These are phyloP conservation scores for Daldinia decipiens DNA, from an alignment of 495 filamentous ascomycete genomes.

Conservation along the genomic window DNA sequence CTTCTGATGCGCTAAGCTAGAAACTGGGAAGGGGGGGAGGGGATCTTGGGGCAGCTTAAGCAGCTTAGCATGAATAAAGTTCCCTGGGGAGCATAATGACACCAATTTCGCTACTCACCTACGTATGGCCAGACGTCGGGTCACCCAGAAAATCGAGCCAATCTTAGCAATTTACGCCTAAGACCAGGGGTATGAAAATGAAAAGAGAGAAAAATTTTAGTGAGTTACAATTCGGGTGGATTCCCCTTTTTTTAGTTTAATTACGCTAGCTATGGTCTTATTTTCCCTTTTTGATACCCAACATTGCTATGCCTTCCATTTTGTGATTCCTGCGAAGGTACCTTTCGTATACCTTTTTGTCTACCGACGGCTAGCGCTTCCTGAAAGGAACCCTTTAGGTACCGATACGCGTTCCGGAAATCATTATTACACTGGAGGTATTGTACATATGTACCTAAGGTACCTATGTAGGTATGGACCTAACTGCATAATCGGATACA, in stretches of 20 bases:
- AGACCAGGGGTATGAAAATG: conserved; percentile 32
- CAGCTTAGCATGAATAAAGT: conserved; percentile 42
- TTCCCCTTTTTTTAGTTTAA: conserved; percentile 44
- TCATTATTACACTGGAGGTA: neutral
- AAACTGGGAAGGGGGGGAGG: conserved; percentile 13
- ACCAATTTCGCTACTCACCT: conserved; percentile 41
- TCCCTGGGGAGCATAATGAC: conserved; percentile 39
- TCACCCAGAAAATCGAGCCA: conserved; percentile 34
- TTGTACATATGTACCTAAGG: no score
- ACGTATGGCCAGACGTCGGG: conserved; percentile 38
- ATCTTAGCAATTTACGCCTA: conserved; percentile 45
- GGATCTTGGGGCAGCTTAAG: conserved; percentile 6
- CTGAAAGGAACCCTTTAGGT: neutral
- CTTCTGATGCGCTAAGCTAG: conserved; percentile 22
- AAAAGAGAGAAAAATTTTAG: conserved; percentile 33
- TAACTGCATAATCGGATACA: conserved; percentile 37
- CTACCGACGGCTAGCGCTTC: neutral
- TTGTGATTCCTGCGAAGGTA: conserved; percentile 15
- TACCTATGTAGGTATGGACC: no score
- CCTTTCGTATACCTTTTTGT: conserved; percentile 12
- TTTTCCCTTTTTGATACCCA: conserved; percentile 37
- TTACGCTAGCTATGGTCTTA: conserved; percentile 40
- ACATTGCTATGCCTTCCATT: conserved; percentile 19
- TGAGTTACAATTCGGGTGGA: conserved; percentile 40
- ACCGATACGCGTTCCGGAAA: neutral